Evolutionary conservation across 2,329 filamentous ascomycete genomes (phyloP).

Genomic region (Ceratocystis cubensis): DNA sequence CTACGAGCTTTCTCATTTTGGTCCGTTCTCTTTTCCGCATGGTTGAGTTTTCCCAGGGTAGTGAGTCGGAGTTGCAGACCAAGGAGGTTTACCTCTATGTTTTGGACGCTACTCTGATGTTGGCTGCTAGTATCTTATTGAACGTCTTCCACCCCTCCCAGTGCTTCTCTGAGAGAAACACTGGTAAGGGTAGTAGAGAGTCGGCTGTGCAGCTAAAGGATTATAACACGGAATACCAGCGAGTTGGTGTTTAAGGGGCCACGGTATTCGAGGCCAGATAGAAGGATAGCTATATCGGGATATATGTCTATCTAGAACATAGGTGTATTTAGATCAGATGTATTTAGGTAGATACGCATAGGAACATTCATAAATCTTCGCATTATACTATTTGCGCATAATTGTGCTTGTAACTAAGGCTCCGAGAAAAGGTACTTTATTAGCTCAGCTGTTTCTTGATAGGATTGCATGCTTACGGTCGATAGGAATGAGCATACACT

Average conservation of each 20-base stretch:
- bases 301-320: too few relatives aligned
- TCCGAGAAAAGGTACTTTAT: too few relatives aligned
- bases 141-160: background rate
- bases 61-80: conserved; percentile 31
- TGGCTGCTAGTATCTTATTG: conserved; percentile 11
- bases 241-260: background rate
- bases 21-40: conserved; percentile 37
- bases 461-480: too few relatives aligned
- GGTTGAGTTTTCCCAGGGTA: conserved; percentile 36
- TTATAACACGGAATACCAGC: background rate
- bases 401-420: too few relatives aligned
- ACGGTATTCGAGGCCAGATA: too few relatives aligned
- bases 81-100: conserved; percentile 34
- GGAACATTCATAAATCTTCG: too few relatives aligned
- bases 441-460: too few relatives aligned
- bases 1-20: conserved; percentile 31
- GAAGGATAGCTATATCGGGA: too few relatives aligned
- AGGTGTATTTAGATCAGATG: too few relatives aligned
- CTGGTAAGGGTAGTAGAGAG: background rate
- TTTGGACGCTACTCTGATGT: conserved; percentile 35
- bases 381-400: too few relatives aligned
- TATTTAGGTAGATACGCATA: too few relatives aligned
- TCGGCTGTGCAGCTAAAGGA: background rate
- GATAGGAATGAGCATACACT: too few relatives aligned
- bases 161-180: background rate